These are phyloP conservation scores for Coprinopsis sp. DNA, from an alignment of 768 basidiomycete species.

Conservation along the genomic window DNA sequence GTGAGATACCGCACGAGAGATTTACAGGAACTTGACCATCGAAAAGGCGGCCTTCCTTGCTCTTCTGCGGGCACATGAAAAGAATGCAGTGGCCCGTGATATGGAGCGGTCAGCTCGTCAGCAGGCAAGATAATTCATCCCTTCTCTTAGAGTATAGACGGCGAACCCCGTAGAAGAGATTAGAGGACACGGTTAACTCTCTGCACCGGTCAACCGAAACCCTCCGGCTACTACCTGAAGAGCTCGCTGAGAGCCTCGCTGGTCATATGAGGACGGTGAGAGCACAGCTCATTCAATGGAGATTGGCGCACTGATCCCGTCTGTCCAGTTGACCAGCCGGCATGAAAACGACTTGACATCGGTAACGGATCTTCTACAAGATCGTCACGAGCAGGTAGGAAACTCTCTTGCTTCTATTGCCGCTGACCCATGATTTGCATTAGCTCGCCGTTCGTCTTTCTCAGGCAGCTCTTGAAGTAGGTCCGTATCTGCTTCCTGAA, in stretches of 20 bases:
- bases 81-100: slow-evolving; percentile 17
- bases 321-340: neutral
- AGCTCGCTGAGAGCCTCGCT: neutral
- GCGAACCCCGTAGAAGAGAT: neutral
- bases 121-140: neutral
- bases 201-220: neutral
- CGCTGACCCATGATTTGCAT: neutral
- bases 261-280: slow-evolving; percentile 1
- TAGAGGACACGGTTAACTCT: neutral
- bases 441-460: neutral
- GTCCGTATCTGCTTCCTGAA: neutral
- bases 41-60: slow-evolving; percentile 52
- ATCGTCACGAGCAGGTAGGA: neutral
- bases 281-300: neutral
- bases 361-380: neutral
- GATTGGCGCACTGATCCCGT: neutral
- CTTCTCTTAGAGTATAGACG: neutral
- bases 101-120: slow-evolving; percentile 8
- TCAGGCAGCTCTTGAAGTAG: neutral
- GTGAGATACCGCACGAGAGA: slow-evolving; percentile 18
- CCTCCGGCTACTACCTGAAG: neutral
- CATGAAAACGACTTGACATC: neutral
- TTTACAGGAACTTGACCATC: slow-evolving; percentile 61
- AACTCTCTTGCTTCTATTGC: neutral
- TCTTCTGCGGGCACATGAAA: slow-evolving; percentile 43